A percentile compares a stretch with the other conserved stretches of the same genome.
Evolutionary conservation across 441 rosid genomes (phyloP).

Genomic region (Raphanus hybrid): DNA sequence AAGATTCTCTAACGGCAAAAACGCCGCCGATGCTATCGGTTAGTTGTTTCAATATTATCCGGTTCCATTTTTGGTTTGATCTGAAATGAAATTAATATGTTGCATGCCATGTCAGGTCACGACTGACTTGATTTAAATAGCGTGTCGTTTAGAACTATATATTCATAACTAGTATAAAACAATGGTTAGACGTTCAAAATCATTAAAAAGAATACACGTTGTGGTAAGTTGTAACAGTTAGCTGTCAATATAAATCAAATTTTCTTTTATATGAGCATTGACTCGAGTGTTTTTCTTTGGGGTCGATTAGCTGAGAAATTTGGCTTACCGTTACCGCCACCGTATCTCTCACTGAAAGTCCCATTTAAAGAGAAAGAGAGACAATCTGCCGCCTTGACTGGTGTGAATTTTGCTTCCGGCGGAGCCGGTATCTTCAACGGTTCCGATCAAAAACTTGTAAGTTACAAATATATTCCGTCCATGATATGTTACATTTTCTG

Average conservation of each 20-base stretch:
- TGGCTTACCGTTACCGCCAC: slow-evolving; percentile 59
- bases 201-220: not conserved
- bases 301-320: slow-evolving; percentile 66
- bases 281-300: not conserved
- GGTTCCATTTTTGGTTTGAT: not conserved
- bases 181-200: not conserved
- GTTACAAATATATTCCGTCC: slow-evolving; percentile 14
- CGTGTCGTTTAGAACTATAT: too few relatives aligned
- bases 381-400: slow-evolving; percentile 36
- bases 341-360: slow-evolving; percentile 50
- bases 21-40: slow-evolving; percentile 71
- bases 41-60: slow-evolving; percentile 15
- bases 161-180: too few relatives aligned
- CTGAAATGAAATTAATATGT: not conserved
- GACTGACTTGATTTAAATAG: too few relatives aligned
- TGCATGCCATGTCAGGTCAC: not conserved
- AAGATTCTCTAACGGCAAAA: slow-evolving; percentile 70
- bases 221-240: not conserved
- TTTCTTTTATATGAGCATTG: not conserved
- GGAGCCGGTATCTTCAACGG: slow-evolving; percentile 70
- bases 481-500: not conserved
- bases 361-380: slow-evolving; percentile 24
- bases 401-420: slow-evolving; percentile 81
- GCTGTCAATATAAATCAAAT: not conserved
- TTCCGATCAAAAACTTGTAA: slow-evolving; percentile 50